Evolutionary conservation across 2,329 filamentous ascomycete genomes (phyloP).

Genomic region (Pseudonectria buxi): DNA sequence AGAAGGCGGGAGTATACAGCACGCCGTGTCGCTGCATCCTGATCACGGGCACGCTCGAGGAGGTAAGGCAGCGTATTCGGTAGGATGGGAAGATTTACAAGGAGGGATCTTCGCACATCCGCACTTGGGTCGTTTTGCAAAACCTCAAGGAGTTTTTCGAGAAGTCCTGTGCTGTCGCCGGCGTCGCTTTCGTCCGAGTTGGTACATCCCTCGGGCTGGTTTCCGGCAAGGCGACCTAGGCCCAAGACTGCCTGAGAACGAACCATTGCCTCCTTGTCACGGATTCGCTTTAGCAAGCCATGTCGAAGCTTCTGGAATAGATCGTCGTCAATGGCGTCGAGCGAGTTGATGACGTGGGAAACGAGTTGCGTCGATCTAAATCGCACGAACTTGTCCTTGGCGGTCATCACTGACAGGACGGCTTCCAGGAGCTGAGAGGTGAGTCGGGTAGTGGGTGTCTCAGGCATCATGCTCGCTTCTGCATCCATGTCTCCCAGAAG

Average conservation of each 20-base stretch:
- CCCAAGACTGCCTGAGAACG: constrained; percentile 88
- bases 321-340: constrained; percentile 88
- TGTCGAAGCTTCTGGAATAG: constrained; percentile 77
- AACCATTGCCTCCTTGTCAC: constrained; percentile 91
- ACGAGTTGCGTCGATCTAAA: constrained; percentile 87
- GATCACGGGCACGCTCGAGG: constrained; percentile 82
- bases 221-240: constrained; percentile 75
- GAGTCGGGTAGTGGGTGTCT: constrained; percentile 78
- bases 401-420: constrained; percentile 66
- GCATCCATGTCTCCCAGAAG: constrained; percentile 58
- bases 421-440: constrained; percentile 66
- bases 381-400: constrained; percentile 89
- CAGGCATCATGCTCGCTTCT: constrained; percentile 63
- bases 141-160: constrained; percentile 79
- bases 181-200: constrained; percentile 65
- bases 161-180: constrained; percentile 57
- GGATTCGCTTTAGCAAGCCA: constrained; percentile 74
- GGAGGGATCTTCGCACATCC: constrained; percentile 80
- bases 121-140: constrained; percentile 92
- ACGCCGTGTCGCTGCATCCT: constrained; percentile 75
- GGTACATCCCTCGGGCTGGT: constrained; percentile 63
- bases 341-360: constrained; percentile 83
- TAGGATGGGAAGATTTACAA: constrained; percentile 84
- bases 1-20: constrained; percentile 82
- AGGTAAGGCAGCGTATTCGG: constrained; percentile 78